Evolutionary conservation across 768 basidiomycete genomes (phyloP).

Genomic region (Leucocoprinus birnbaumii): DNA sequence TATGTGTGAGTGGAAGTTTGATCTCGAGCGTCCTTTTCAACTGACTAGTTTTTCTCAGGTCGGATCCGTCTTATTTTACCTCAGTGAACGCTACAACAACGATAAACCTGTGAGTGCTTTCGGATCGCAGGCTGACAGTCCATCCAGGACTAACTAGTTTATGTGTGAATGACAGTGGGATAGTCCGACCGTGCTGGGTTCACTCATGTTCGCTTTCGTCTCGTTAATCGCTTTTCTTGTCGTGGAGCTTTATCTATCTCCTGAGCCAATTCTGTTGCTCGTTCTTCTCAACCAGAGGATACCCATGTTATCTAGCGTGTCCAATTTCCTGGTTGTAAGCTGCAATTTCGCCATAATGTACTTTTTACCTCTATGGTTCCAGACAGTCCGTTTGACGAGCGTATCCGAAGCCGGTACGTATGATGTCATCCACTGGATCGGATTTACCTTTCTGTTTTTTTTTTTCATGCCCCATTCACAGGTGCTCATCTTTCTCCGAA

Average conservation of each 20-base stretch:
- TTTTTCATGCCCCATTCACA: constrained; percentile 17
- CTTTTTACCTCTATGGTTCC: constrained; percentile 84
- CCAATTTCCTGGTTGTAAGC: constrained; percentile 69
- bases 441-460: too few relatives aligned
- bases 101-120: constrained; percentile 51
- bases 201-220: constrained; percentile 39
- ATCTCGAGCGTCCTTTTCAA: neutral
- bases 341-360: constrained; percentile 80
- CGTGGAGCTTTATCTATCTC: constrained; percentile 60
- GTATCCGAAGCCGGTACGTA: constrained; percentile 47
- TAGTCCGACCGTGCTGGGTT: constrained; percentile 47
- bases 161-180: constrained; percentile 44
- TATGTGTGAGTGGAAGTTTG: constrained; percentile 42
- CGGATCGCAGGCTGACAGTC: neutral
- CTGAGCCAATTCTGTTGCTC: constrained; percentile 73
- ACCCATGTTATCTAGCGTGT: constrained; percentile 68
- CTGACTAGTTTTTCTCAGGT: constrained; percentile 30
- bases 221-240: constrained; percentile 54
- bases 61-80: constrained; percentile 60
- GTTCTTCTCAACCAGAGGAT: constrained; percentile 61
- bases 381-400: constrained; percentile 69
- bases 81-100: constrained; percentile 70
- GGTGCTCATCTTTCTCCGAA: constrained; percentile 63
- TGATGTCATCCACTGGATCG: neutral
- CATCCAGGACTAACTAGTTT: neutral